These are phyloP conservation scores for Dactylorhiza incarnata DNA, from an alignment of 106 monocot genomes.

Conservation along the genomic window DNA sequence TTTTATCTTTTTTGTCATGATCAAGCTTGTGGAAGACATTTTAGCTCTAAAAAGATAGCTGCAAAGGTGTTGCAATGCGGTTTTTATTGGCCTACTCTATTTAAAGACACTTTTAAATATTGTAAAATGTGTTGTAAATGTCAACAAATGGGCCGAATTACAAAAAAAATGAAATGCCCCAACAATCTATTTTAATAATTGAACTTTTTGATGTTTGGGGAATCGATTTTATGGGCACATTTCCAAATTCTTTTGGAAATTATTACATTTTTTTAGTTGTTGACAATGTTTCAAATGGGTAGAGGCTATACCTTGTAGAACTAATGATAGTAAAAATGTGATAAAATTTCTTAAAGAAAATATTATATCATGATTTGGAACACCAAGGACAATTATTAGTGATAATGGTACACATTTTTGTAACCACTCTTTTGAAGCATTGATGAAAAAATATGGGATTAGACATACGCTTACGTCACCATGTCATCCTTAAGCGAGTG, in stretches of 20 bases:
- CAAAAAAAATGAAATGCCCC: not conserved
- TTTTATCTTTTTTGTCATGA: not conserved
- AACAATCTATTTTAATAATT: not conserved
- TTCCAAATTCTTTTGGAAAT: too few species aligned
- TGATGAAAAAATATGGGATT: not conserved
- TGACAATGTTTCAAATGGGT: too few species aligned
- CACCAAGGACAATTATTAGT: not conserved
- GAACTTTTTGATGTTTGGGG: not conserved
- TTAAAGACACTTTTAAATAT: not conserved
- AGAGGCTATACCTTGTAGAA: too few species aligned
- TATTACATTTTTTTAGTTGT: too few species aligned
- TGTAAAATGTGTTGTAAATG: not conserved
- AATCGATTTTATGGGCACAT: too few species aligned
- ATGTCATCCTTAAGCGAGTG: too few species aligned
- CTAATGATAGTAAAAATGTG: too few species aligned
- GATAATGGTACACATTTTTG: not conserved
- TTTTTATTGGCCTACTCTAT: not conserved
- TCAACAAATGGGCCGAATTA: not conserved
- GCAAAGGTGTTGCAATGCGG: not conserved
- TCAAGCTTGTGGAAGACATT: slow-evolving; percentile 8
- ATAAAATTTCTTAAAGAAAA: not conserved
- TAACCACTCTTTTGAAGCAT: not conserved
- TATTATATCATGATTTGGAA: not conserved
- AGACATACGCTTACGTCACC: not conserved
- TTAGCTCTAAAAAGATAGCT: not conserved